phyloP scores from a whole-genome alignment of 2,329 filamentous ascomycete species.

The Penicillium sp. region DNA sequence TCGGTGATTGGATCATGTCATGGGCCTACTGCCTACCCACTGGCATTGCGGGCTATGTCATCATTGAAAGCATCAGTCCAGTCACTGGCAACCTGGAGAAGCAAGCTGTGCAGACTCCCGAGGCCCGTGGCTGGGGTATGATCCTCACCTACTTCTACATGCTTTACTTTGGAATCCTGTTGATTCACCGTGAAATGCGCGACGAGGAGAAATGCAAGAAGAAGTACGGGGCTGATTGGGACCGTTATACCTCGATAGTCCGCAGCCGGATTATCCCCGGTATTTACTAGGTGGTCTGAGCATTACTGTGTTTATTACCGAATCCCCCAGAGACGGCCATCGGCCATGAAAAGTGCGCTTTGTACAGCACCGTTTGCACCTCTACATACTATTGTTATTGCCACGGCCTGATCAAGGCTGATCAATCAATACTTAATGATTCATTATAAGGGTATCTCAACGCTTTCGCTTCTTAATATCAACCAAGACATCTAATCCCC shows the following conservation, averaged over 20 bases:
- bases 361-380: background rate
- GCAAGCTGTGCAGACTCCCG: conserved; percentile 67
- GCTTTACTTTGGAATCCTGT: conserved; percentile 79
- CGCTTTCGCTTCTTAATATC: conserved; percentile 30
- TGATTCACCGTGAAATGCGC: conserved; percentile 78
- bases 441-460: conserved; percentile 5
- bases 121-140: conserved; percentile 76
- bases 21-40: conserved; percentile 90
- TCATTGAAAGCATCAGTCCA: conserved; percentile 50
- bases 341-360: background rate
- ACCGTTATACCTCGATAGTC: conserved; percentile 78
- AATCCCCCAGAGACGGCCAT: background rate
- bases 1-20: conserved; percentile 90
- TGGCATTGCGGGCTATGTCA: conserved; percentile 73
- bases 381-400: background rate
- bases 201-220: conserved; percentile 86
- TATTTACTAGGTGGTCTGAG: conserved; percentile 58
- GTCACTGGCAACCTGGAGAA: conserved; percentile 61
- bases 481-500: conserved; percentile 33
- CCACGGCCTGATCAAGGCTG: background rate
- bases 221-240: conserved; percentile 93
- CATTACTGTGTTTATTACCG: background rate
- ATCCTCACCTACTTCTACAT: conserved; percentile 93
- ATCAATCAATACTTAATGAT: background rate
- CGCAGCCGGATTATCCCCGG: conserved; percentile 78